These are phyloP conservation scores for Pseudomonodictys pantanalensis DNA, from an alignment of 495 filamentous ascomycete species.

Conservation along the genomic window DNA sequence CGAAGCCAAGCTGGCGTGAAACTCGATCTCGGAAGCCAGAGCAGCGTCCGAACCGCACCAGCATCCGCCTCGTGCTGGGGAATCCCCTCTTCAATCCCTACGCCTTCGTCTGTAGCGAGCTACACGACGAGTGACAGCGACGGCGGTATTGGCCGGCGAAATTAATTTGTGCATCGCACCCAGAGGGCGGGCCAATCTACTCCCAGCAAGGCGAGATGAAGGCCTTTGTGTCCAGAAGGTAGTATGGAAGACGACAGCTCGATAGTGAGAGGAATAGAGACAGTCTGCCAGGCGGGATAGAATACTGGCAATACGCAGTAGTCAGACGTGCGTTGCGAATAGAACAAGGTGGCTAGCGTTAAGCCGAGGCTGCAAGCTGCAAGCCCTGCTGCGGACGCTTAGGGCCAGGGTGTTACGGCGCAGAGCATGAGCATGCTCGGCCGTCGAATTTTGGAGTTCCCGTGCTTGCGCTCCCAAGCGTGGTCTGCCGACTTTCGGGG, in stretches of 20 bases:
- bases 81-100: background rate
- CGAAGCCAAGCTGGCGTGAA: slow-evolving; percentile 25
- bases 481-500: slow-evolving; percentile 24
- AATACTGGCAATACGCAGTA: background rate
- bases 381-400: slow-evolving; percentile 23
- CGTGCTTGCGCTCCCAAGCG: too few relatives aligned
- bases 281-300: background rate
- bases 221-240: background rate
- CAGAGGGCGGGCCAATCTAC: slow-evolving; percentile 18
- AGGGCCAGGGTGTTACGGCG: slow-evolving; percentile 13
- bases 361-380: slow-evolving; percentile 17
- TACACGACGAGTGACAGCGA: slow-evolving; percentile 16
- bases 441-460: too few relatives aligned
- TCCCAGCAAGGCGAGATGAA: slow-evolving; percentile 20
- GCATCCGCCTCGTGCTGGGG: slow-evolving; percentile 22
- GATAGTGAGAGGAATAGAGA: slow-evolving; percentile 23
- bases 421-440: too few relatives aligned
- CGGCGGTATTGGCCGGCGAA: background rate
- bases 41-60: slow-evolving; percentile 31
- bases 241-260: slow-evolving; percentile 12
- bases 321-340: background rate
- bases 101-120: background rate
- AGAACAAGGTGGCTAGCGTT: background rate
- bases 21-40: slow-evolving; percentile 36
- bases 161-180: slow-evolving; percentile 18